A percentile compares a stretch with the other conserved stretches of the same genome.
Evolutionary conservation across 164 flowering plant species (phyloP).

Genomic region (Liquidambar formosana): DNA sequence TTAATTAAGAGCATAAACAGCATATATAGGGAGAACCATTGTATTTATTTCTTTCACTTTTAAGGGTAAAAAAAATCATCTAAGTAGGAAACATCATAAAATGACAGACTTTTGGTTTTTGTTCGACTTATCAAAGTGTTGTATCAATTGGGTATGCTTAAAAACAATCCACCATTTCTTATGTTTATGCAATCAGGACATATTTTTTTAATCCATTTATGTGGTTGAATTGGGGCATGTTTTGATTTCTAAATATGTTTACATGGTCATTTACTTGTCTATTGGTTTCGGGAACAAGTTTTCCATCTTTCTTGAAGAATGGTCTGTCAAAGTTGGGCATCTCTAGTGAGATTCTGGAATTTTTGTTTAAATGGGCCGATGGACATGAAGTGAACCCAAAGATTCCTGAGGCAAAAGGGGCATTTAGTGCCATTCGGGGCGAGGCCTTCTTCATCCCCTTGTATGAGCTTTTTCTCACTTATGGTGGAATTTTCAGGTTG

Average conservation of each 20-base stretch:
- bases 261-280: constrained; percentile 4
- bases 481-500: constrained; percentile 90
- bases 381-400: constrained; percentile 30
- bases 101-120: no score
- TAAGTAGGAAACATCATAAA: no score
- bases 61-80: no score
- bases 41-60: no score
- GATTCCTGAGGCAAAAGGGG: constrained; percentile 89
- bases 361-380: constrained; percentile 40
- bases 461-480: constrained; percentile 81
- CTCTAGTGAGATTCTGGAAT: constrained; percentile 47
- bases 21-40: no score
- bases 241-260: neutral
- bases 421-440: constrained; percentile 51
- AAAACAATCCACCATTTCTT: no score
- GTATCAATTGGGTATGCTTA: no score
- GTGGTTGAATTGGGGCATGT: neutral
- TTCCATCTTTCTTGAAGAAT: constrained; percentile 44
- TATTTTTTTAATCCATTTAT: neutral
- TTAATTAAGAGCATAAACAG: no score
- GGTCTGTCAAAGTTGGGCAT: constrained; percentile 61
- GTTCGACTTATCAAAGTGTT: no score
- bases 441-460: constrained; percentile 89
- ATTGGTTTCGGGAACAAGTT: constrained; percentile 34
- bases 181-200: no score